Percentiles rank a stretch among this genome's conserved stretches.
Evolutionary conservation across 495 filamentous ascomycete genomes (phyloP).

Genomic region (Podospora comata): DNA sequence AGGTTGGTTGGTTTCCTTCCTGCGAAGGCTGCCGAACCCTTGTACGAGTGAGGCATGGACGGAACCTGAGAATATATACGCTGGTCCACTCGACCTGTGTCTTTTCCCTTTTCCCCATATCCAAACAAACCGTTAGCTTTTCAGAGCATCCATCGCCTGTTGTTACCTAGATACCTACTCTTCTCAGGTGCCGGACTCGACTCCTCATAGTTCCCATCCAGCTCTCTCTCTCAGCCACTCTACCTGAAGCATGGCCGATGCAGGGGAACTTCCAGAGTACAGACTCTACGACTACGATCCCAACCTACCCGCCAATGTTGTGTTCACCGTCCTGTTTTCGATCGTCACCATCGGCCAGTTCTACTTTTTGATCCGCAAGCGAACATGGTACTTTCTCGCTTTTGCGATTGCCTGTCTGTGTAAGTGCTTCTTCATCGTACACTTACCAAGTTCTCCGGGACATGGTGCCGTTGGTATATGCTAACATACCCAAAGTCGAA

Average conservation of each 20-base stretch:
- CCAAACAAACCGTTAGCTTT: too few species aligned
- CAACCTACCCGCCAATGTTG: constrained; percentile 44
- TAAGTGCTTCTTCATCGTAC: constrained; percentile 33
- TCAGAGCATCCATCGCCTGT: too few species aligned
- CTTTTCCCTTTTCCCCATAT: too few species aligned
- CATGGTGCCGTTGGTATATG: not conserved
- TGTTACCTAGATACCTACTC: too few species aligned
- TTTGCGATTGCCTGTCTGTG: constrained; percentile 56
- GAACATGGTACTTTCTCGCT: constrained; percentile 60
- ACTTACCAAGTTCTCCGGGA: not conserved
- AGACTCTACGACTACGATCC: constrained; percentile 46
- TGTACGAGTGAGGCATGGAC: not conserved
- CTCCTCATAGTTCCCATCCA: too few species aligned
- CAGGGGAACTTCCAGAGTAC: not conserved
- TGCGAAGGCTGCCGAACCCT: not conserved
- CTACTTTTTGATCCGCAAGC: constrained; percentile 45
- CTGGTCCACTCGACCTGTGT: not conserved
- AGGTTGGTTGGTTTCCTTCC: not conserved
- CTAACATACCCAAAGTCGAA: constrained; percentile 45
- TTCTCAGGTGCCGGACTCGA: too few species aligned
- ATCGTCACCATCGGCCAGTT: constrained; percentile 45
- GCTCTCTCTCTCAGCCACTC: not conserved
- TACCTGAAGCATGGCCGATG: not conserved
- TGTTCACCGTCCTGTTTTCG: constrained; percentile 53
- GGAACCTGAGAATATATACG: not conserved